These are phyloP conservation scores for Fusarium chuoi DNA, from an alignment of 2,329 filamentous ascomycete species.

Conservation along the genomic window DNA sequence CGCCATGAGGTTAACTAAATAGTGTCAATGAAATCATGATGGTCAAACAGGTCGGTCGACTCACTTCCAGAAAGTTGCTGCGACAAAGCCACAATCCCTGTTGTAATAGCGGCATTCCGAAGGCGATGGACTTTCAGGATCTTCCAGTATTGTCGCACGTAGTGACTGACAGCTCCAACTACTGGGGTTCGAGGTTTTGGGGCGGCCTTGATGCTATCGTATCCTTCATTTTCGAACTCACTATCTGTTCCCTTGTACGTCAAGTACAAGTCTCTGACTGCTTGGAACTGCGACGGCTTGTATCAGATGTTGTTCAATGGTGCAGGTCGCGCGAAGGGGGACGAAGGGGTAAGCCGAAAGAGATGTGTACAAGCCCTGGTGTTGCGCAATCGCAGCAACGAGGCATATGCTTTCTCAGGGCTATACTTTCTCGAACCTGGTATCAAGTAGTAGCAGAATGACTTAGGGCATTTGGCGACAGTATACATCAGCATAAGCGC, in stretches of 20 bases:
- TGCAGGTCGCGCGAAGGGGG: not conserved
- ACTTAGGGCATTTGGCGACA: not conserved
- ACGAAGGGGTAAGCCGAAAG: accelerated
- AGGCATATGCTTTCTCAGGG: not conserved
- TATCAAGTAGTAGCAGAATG: not conserved
- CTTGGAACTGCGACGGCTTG: not conserved
- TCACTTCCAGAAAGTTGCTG: not conserved
- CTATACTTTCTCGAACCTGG: not conserved
- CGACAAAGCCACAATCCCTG: not conserved
- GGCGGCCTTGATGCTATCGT: not conserved
- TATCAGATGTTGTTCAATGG: not conserved
- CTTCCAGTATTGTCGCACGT: not conserved
- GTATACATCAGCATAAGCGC: not conserved
- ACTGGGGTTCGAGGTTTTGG: not conserved
- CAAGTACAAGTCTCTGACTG: not conserved
- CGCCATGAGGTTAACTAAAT: not conserved
- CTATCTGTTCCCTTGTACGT: not conserved
- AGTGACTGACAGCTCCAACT: not conserved
- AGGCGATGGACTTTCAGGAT: not conserved
- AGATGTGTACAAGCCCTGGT: not conserved
- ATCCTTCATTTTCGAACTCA: not conserved
- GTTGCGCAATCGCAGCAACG: not conserved
- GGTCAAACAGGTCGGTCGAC: accelerated
- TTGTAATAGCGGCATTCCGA: not conserved
- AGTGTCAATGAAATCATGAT: not conserved